Conservation (phyloP, 257 asterid genomes). For the Solanum acaule region DNA sequence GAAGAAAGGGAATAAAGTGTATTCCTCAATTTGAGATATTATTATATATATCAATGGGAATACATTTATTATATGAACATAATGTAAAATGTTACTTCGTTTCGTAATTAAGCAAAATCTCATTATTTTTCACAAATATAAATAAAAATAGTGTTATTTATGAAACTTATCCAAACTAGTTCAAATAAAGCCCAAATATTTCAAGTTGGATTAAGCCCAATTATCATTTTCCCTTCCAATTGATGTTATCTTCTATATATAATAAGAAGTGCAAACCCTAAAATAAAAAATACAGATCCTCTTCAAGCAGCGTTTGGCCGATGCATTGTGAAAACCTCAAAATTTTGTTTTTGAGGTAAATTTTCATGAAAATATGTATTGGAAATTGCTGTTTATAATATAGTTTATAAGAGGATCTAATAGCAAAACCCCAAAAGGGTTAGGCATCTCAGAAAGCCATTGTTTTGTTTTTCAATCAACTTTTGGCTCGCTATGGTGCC, state of each 20-base stretch:
- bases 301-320: neutral
- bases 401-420: neutral
- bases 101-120: too few species aligned
- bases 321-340: neutral
- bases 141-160: too few species aligned
- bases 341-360: neutral
- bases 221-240: neutral
- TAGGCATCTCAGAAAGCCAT: slow-evolving; percentile 1
- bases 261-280: too few species aligned
- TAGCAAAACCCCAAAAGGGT: neutral
- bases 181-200: too few species aligned
- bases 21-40: too few species aligned
- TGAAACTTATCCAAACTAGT: too few species aligned
- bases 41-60: too few species aligned
- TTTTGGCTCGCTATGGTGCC: slow-evolving; percentile 4
- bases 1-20: too few species aligned
- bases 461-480: neutral
- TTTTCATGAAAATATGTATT: neutral
- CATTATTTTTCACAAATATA: too few species aligned
- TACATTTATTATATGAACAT: too few species aligned
- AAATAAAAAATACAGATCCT: neutral
- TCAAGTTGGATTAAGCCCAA: neutral
- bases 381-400: neutral
- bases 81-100: too few species aligned
- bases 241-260: too few species aligned